Evolutionary conservation across 352 stramenopile species (phyloP).

Genomic region (Pythium apleroticum): DNA sequence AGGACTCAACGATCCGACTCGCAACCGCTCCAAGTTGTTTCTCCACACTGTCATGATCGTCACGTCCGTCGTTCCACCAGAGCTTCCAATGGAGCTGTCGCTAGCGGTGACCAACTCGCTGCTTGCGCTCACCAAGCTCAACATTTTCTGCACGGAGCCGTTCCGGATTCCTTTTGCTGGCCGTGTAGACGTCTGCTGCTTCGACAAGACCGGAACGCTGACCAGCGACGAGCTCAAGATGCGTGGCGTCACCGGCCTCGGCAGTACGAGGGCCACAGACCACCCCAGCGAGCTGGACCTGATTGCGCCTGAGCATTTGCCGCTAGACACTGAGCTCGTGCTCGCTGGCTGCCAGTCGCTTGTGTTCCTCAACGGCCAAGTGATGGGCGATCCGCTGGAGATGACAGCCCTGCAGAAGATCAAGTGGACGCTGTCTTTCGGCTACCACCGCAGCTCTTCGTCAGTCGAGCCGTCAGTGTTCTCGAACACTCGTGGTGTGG

Average conservation of each 20-base stretch:
- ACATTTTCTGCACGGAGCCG: slow-evolving; percentile 94
- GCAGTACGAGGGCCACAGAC: not conserved
- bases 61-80: slow-evolving; percentile 93
- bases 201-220: slow-evolving; percentile 96
- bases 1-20: slow-evolving; percentile 41
- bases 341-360: slow-evolving; percentile 92
- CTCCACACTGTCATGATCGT: slow-evolving; percentile 96
- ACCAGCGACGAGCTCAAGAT: slow-evolving; percentile 91
- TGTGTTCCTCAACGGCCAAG: slow-evolving; percentile 78
- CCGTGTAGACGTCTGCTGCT: slow-evolving; percentile 90
- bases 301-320: slow-evolving; percentile 33
- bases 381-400: slow-evolving; percentile 95
- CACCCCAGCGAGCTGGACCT: slow-evolving; percentile 32
- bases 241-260: slow-evolving; percentile 37
- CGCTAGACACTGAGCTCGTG: slow-evolving; percentile 40
- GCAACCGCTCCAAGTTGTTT: slow-evolving; percentile 89
- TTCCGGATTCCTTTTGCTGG: slow-evolving; percentile 94
- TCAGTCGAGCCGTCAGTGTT: slow-evolving; percentile 35
- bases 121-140: slow-evolving; percentile 78
- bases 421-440: slow-evolving; percentile 38
- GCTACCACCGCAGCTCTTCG: slow-evolving; percentile 13
- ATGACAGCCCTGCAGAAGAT: slow-evolving; percentile 89
- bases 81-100: slow-evolving; percentile 94
- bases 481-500: slow-evolving; percentile 30
- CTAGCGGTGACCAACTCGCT: slow-evolving; percentile 95